Evolutionary conservation across 306 rosid genomes (phyloP).

Genomic region (Boehmeria nivea): DNA sequence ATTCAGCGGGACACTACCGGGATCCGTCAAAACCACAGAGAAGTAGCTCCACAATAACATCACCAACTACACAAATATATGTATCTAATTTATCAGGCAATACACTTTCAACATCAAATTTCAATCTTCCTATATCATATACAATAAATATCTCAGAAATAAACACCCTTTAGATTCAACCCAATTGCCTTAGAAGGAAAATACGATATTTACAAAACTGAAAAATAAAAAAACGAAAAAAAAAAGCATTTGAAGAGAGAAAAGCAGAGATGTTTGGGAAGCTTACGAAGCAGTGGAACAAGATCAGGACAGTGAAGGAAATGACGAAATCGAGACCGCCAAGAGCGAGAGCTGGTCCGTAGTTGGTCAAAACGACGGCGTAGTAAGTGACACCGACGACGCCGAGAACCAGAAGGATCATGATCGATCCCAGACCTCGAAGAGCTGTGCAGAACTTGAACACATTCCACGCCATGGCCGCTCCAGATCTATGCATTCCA

Average conservation of each 20-base stretch:
- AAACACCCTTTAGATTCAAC: neutral
- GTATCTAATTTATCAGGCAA: neutral
- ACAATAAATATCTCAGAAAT: too few species aligned
- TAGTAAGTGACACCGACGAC: slow-evolving; percentile 95
- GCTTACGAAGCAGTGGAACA: slow-evolving; percentile 85
- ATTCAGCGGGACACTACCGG: slow-evolving; percentile 83
- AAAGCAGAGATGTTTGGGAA: slow-evolving; percentile 8
- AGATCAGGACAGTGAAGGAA: slow-evolving; percentile 65
- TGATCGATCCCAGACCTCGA: slow-evolving; percentile 95
- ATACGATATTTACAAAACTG: neutral
- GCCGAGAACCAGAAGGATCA: slow-evolving; percentile 92
- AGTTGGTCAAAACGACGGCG: slow-evolving; percentile 88
- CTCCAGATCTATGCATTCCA: slow-evolving; percentile 98
- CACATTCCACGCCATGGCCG: slow-evolving; percentile 98
- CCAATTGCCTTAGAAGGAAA: too few species aligned
- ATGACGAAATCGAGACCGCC: slow-evolving; percentile 67
- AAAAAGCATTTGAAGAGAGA: neutral
- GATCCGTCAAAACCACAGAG: slow-evolving; percentile 90
- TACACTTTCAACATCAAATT: slow-evolving; percentile 15
- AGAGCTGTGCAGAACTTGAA: slow-evolving; percentile 97
- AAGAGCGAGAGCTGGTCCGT: slow-evolving; percentile 68
- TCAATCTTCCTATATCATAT: slow-evolving; percentile 5
- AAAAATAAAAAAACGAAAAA: too few species aligned
- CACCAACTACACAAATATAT: slow-evolving; percentile 50
- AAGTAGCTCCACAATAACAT: slow-evolving; percentile 98